Percentiles rank a stretch among this genome's conserved stretches.
Conservation (phyloP, 495 filamentous ascomycete genomes). For the Alectoria sarmentosa region DNA sequence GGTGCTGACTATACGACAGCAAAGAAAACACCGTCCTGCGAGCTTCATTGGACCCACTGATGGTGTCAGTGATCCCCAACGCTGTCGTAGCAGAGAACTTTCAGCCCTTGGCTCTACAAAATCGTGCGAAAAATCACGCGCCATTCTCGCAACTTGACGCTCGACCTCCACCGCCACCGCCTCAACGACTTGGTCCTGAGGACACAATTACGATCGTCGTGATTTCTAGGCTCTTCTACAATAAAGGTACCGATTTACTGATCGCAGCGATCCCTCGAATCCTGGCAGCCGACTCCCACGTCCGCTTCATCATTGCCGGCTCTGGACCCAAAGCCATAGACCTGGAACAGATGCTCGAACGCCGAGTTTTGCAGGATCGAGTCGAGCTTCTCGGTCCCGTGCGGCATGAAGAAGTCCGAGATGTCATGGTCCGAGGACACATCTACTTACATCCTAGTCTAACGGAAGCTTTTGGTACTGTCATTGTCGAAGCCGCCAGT, state of each 20-base stretch:
- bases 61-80: constrained; percentile 97
- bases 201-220: constrained; percentile 95
- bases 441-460: constrained; percentile 94
- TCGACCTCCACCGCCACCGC: constrained; percentile 39
- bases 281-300: constrained; percentile 77
- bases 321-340: constrained; percentile 96
- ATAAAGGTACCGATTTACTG: constrained; percentile 93
- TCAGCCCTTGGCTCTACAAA: constrained; percentile 52
- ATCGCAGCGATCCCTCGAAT: constrained; percentile 93
- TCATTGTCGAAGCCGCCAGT: constrained; percentile 92
- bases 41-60: constrained; percentile 87
- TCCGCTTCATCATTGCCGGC: constrained; percentile 94
- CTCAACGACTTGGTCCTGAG: constrained; percentile 58
- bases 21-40: constrained; percentile 97
- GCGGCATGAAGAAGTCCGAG: constrained; percentile 90
- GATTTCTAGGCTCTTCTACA: constrained; percentile 95
- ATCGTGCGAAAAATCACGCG: constrained; percentile 25
- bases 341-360: constrained; percentile 94
- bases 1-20: constrained; percentile 38
- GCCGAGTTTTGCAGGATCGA: constrained; percentile 88
- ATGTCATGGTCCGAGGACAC: constrained; percentile 97
- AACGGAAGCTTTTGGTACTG: constrained; percentile 95
- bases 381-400: constrained; percentile 88
- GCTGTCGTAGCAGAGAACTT: constrained; percentile 97
- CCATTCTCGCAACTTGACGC: constrained; percentile 28